These are phyloP conservation scores for Suillus spraguei DNA, from an alignment of 768 basidiomycete species.

Conservation along the genomic window DNA sequence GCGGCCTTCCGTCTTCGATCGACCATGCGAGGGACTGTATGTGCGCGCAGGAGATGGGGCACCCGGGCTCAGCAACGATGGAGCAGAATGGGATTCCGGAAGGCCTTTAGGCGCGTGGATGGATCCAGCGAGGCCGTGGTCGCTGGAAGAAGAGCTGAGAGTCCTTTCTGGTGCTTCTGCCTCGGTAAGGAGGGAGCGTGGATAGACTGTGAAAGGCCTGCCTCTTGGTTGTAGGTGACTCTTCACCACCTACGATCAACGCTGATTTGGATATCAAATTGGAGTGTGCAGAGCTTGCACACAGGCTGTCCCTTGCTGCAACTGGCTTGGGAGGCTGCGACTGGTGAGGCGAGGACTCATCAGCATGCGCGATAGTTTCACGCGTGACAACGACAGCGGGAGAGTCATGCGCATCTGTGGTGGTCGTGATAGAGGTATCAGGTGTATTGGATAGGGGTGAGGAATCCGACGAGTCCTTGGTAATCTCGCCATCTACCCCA, in stretches of 20 bases:
- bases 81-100: conserved; percentile 41
- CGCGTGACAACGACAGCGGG: conserved; percentile 14
- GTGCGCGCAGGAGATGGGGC: conserved; percentile 28
- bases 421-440: conserved; percentile 8
- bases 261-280: conserved; percentile 18
- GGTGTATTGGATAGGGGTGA: conserved; percentile 14
- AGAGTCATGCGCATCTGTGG: conserved; percentile 18
- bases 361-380: conserved; percentile 16
- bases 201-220: conserved; percentile 31
- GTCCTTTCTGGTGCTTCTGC: conserved; percentile 20
- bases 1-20: conserved; percentile 61
- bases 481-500: conserved; percentile 11
- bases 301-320: conserved; percentile 23
- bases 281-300: conserved; percentile 17
- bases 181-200: conserved; percentile 26
- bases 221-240: conserved; percentile 18
- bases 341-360: conserved; percentile 40
- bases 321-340: conserved; percentile 52
- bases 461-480: conserved; percentile 12
- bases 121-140: conserved; percentile 49
- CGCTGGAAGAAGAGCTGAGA: conserved; percentile 24
- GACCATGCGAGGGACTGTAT: conserved; percentile 46
- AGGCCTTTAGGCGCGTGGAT: conserved; percentile 56
- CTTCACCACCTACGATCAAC: conserved; percentile 15
- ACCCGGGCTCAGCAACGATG: conserved; percentile 31